Base-by-base conservation (phyloP, 2,329 filamentous ascomycete genomes). In the Arachnomyces sp. region DNA sequence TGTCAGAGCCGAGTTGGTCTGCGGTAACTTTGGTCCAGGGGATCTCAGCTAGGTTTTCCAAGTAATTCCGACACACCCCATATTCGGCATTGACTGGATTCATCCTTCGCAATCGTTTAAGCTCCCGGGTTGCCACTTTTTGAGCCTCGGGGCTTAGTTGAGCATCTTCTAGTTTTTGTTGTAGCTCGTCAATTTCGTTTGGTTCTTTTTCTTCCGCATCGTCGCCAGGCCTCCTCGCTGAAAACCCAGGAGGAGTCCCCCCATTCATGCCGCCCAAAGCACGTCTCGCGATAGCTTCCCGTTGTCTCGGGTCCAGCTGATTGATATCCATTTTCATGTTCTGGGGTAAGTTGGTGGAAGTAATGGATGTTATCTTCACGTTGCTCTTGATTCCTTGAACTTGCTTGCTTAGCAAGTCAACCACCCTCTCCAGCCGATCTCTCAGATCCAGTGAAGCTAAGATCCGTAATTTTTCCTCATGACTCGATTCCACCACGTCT, bases 11-110 rank as follows among this genome's bases (percentile, higher is more conserved):
- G 3, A 98, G 76, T 25, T 87, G 80, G 56, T 96, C 90, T 45
- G 92, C 82, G 0, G 90, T 96, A 38, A 78, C 72, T 48, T 80
- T 80, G 2, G 82, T 78, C 92, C 92, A 98, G 0, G 92, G 92
- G 36, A 98, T 92, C 59, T 98, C 92, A 0, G 87, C 77, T 42
- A 98, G 68, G 9, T 88, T 96, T 65, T 98, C 92, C 9, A 98
- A 73, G 66, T 95, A 98, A 36, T 88, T 94, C 48, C 90, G 74
- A 50, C 85, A 87, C 9, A 98, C 90, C 47, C 92, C 86, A 57
- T 95, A 95, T 57, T 98, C 92, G 29, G 93, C 90, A 58, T 96
- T 92, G 37, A 86, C 86, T 0, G 92, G 89, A 55, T 87, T 89
- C 86, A 96, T 96, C 69, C 95, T 95, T 55, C 85, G 85, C 46